These are phyloP conservation scores for Penicillium sp. DNA, from an alignment of 2,329 filamentous ascomycete genomes.

Conservation along the genomic window DNA sequence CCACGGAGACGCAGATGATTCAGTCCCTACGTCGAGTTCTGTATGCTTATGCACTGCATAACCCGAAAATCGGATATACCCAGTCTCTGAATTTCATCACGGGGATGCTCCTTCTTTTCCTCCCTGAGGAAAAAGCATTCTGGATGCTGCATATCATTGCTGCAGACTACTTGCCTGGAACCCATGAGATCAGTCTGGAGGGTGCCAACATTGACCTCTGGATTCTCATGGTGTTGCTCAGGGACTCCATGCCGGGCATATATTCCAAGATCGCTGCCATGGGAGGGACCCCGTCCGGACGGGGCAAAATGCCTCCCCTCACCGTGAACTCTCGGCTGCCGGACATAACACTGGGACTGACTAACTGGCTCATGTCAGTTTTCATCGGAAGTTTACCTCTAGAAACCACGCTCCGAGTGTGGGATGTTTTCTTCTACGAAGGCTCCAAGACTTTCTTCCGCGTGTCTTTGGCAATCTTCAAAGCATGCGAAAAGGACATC, in stretches of 20 bases:
- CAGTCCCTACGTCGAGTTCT: constrained; percentile 78
- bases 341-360: constrained; percentile 87
- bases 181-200: constrained; percentile 85
- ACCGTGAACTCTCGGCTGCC: constrained; percentile 61
- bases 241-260: constrained; percentile 75
- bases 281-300: constrained; percentile 44
- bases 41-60: constrained; percentile 86
- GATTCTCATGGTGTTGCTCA: constrained; percentile 83
- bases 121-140: constrained; percentile 88
- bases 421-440: constrained; percentile 96
- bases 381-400: constrained; percentile 91
- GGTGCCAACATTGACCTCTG: constrained; percentile 91
- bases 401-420: constrained; percentile 86
- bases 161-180: constrained; percentile 80
- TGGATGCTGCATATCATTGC: constrained; percentile 93
- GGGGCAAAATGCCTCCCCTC: constrained; percentile 43
- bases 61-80: constrained; percentile 89
- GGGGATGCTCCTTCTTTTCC: constrained; percentile 82
- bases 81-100: constrained; percentile 95
- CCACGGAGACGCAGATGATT: constrained; percentile 72
- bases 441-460: constrained; percentile 92
- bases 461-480: constrained; percentile 87
- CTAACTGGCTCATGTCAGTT: constrained; percentile 97
- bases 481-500: constrained; percentile 78
- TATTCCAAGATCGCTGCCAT: constrained; percentile 84